Conservation (phyloP, 345 rosid species). For the Aquilaria yunnanensis region DNA sequence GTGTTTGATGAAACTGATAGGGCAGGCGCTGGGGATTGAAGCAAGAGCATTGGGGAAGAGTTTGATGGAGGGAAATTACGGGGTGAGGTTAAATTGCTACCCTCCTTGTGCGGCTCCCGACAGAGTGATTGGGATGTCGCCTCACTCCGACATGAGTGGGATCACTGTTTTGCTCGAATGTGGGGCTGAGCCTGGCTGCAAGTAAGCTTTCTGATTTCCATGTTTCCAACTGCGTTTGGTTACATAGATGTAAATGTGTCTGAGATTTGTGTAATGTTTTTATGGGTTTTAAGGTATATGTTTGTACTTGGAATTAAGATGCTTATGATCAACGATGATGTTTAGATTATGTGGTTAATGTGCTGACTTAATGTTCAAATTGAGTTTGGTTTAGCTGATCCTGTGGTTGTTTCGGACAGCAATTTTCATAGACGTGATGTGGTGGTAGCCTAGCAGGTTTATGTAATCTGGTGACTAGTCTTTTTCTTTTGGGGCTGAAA, state of each 20-base stretch:
- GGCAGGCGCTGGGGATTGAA: slow-evolving; percentile 26
- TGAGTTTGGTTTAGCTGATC: too few relatives aligned
- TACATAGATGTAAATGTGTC: too few relatives aligned
- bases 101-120: slow-evolving; percentile 29
- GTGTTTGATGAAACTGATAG: slow-evolving; percentile 21
- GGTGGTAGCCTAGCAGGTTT: slow-evolving; percentile 4
- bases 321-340: too few relatives aligned
- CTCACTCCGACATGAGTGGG: slow-evolving; percentile 35
- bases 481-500: too few relatives aligned
- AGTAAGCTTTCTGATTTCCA: neutral
- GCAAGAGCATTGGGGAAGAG: slow-evolving; percentile 14
- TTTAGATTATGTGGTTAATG: too few relatives aligned
- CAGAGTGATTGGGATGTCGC: slow-evolving; percentile 28
- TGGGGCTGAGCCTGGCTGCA: slow-evolving; percentile 4
- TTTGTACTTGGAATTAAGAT: too few relatives aligned
- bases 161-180: slow-evolving; percentile 27
- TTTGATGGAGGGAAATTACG: slow-evolving; percentile 29
- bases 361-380: too few relatives aligned
- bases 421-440: neutral
- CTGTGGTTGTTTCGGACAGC: too few relatives aligned
- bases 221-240: too few relatives aligned
- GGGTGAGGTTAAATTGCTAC: slow-evolving; percentile 39
- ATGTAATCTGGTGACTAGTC: too few relatives aligned
- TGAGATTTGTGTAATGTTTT: too few relatives aligned
- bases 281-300: too few relatives aligned